phyloP scores from a whole-genome alignment of 768 basidiomycete species.

The Clathrus columnatus region DNA sequence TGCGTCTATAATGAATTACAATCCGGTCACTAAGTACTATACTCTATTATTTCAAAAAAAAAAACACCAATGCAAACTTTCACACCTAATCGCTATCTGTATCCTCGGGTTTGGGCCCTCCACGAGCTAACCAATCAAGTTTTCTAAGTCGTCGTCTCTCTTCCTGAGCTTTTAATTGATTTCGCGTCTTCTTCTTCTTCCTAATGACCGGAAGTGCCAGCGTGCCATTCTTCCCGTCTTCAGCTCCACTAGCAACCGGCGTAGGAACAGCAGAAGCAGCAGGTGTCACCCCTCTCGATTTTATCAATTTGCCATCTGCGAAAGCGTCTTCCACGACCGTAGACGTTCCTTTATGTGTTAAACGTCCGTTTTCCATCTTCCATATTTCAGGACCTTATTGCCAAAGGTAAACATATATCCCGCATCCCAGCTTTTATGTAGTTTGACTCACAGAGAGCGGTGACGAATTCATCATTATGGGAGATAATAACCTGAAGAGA shows the following conservation, averaged over 20 bases:
- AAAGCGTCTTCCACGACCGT: slow-evolving; percentile 81
- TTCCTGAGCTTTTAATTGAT: slow-evolving; percentile 82
- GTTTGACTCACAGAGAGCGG: slow-evolving; percentile 73
- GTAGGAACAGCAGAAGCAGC: slow-evolving; percentile 63
- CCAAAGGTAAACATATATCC: slow-evolving; percentile 10
- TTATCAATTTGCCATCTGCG: slow-evolving; percentile 49
- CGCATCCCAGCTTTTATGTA: slow-evolving; percentile 8
- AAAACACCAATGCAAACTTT: background rate
- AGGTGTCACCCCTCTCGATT: slow-evolving; percentile 64
- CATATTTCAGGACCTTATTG: slow-evolving; percentile 95
- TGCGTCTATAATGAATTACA: background rate
- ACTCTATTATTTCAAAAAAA: background rate
- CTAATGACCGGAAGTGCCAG: slow-evolving; percentile 37
- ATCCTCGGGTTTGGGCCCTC: slow-evolving; percentile 77
- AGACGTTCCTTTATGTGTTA: slow-evolving; percentile 84
- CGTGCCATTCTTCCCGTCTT: slow-evolving; percentile 37
- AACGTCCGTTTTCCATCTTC: slow-evolving; percentile 79
- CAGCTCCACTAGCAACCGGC: slow-evolving; percentile 71
- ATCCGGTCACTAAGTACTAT: background rate
- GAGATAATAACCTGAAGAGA: slow-evolving; percentile 78
- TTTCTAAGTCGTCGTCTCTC: slow-evolving; percentile 76
- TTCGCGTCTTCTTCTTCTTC: slow-evolving; percentile 89
- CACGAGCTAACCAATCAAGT: slow-evolving; percentile 72
- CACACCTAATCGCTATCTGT: slow-evolving; percentile 51
- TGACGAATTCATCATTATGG: slow-evolving; percentile 86